Conservation (phyloP, 441 rosid species). For the Populus hybrid region DNA sequence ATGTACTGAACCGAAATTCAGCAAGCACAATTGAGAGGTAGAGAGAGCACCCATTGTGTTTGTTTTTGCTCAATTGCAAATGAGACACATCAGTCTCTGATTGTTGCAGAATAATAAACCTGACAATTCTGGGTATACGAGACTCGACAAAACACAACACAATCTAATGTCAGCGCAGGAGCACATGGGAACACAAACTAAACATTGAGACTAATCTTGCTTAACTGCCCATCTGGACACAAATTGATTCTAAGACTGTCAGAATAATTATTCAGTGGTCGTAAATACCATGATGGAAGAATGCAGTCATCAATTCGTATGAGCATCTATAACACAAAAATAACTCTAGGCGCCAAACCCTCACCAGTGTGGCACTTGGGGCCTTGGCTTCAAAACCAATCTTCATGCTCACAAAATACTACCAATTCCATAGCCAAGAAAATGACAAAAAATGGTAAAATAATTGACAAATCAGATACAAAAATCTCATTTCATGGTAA, state of each 20-base stretch:
- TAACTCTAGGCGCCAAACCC: constrained; percentile 1
- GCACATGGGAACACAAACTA: no score
- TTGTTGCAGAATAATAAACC: no score
- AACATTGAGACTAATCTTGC: background rate
- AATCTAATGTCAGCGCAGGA: no score
- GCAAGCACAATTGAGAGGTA: no score
- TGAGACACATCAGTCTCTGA: no score
- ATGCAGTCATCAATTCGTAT: background rate
- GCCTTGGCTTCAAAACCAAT: background rate
- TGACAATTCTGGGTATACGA: no score
- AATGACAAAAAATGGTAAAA: constrained; percentile 1
- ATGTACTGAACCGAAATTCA: no score
- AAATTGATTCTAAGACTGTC: background rate
- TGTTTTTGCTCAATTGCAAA: no score
- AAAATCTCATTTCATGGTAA: constrained; percentile 1
- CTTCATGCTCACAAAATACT: constrained; percentile 10
- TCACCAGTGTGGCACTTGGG: background rate
- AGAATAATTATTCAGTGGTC: background rate
- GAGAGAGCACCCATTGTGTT: no score
- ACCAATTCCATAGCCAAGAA: constrained; percentile 16
- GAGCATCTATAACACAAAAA: background rate
- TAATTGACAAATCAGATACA: background rate
- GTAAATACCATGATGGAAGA: background rate
- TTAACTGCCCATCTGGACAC: background rate
- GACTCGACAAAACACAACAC: no score